Conservation (phyloP, 192 early-diverging fungal genomes). For the Mortierella alpina region DNA sequence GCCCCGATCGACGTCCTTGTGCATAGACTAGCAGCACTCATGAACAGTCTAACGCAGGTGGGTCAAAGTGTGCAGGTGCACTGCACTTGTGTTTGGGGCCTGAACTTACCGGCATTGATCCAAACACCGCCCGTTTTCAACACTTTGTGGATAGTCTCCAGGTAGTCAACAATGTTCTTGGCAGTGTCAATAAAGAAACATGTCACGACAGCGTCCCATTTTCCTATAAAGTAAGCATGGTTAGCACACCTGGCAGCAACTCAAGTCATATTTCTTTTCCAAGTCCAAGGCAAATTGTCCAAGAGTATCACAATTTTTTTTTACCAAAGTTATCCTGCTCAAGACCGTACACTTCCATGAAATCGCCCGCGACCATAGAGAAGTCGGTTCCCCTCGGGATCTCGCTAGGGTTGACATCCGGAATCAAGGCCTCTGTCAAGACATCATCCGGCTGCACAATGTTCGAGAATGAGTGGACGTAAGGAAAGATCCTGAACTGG, state of each 20-base stretch:
- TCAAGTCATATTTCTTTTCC: neutral
- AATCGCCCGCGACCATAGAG: conserved; percentile 98
- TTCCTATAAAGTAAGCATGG: conserved; percentile 10
- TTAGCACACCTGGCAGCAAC: neutral
- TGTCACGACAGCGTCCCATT: conserved; percentile 92
- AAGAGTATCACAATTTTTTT: neutral
- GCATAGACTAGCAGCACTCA: too few relatives aligned
- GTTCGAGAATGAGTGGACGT: conserved; percentile 94
- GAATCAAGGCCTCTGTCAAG: conserved; percentile 75
- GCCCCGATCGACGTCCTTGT: too few relatives aligned
- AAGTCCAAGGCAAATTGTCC: neutral
- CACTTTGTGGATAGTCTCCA: conserved; percentile 82
- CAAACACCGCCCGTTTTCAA: conserved; percentile 84
- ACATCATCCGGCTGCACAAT: conserved; percentile 67
- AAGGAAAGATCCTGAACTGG: conserved; percentile 87
- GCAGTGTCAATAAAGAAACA: conserved; percentile 99
- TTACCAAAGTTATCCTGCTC: conserved; percentile 66
- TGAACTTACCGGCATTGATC: conserved; percentile 78
- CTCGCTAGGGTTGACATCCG: conserved; percentile 82
- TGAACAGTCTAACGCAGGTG: too few relatives aligned
- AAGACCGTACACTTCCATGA: conserved; percentile 87
- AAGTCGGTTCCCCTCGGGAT: conserved; percentile 81
- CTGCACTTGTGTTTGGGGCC: too few relatives aligned
- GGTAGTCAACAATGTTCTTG: conserved; percentile 89
- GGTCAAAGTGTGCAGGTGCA: too few relatives aligned